phyloP scores from a whole-genome alignment of 768 basidiomycete species.

The Boletus rufocinnamomeus region DNA sequence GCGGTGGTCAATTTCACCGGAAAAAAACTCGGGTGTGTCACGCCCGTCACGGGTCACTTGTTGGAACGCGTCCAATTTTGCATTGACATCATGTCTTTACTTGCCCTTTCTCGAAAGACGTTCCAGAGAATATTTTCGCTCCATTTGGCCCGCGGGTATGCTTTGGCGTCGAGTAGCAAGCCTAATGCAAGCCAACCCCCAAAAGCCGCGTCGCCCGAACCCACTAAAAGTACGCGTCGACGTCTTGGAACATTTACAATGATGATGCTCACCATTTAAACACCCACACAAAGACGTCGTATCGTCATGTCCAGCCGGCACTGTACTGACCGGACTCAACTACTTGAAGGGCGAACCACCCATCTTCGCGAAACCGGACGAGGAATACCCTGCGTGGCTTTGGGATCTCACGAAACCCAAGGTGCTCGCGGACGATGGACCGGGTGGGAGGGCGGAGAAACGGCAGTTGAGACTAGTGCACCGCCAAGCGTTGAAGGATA shows the following conservation, averaged over 20 bases:
- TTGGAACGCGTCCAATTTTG: not conserved
- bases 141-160: slow-evolving; percentile 16
- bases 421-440: slow-evolving; percentile 67
- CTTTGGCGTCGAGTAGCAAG: slow-evolving; percentile 10
- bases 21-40: not conserved
- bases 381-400: slow-evolving; percentile 86
- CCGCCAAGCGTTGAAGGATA: slow-evolving; percentile 71
- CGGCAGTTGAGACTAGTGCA: slow-evolving; percentile 60
- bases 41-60: slow-evolving; percentile 1
- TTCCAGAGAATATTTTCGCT: slow-evolving; percentile 13
- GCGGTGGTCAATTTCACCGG: not conserved
- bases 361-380: slow-evolving; percentile 75
- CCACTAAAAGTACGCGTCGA: slow-evolving; percentile 19
- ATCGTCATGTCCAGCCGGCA: slow-evolving; percentile 73
- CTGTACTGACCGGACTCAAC: slow-evolving; percentile 75
- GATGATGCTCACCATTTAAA: not conserved
- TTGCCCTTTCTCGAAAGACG: slow-evolving; percentile 15
- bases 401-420: slow-evolving; percentile 74
- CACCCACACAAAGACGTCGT: slow-evolving; percentile 15
- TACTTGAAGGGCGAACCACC: slow-evolving; percentile 82
- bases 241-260: not conserved
- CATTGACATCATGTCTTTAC: slow-evolving; percentile 22
- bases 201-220: slow-evolving; percentile 11
- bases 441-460: slow-evolving; percentile 66
- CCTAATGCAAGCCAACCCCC: slow-evolving; percentile 1